Evolutionary conservation across 2,329 filamentous ascomycete species (phyloP), one percentile per base, ranked within the genome.

Genomic region (Aspergillus japonicus): DNA sequence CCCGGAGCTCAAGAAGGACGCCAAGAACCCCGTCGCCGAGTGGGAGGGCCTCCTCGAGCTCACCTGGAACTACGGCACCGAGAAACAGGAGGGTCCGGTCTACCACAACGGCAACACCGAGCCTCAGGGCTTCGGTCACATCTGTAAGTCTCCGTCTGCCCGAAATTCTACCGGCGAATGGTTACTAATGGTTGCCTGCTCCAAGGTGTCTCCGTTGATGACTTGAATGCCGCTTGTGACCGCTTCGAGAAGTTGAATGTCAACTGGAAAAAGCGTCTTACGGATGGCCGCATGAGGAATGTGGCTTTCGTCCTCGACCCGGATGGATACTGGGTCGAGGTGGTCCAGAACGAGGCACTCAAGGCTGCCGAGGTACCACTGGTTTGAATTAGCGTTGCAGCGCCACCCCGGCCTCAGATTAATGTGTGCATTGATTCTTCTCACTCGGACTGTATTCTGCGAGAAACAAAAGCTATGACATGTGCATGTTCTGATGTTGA

Each of bases 81-180:
- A 98, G 79, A 95, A 94, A 73, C 71, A 80, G 61, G 90, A 98
- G 64, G 85, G 87, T 58, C 80, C 80, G 64, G 95, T 96, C 73
- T 99, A 99, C 74, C 94, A 99, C 77, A 88, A 96, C 68, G 95
- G 95, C 42, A 99, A 99, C 75, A 82, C 88, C 47, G 82, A 96
- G 74, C 94, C 94, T 0, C 92, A 97, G 75, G 95, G 95, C 0
- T 98, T 97, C 66, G 93, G 94, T 0, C 93, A 97, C 71, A 92
- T 97, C 62, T 96, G 92, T 89, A 76, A 79, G 85, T 81, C 14
- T 24, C 10, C 33, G 3, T 35, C 26, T 31, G 50, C 50, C 16
- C 56, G 54, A 23, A 52, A 47, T 12, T 4, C 19, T 57, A 5
- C 35, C 21, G 21, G 44, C n/a, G 23, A 7, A 7, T 35, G 4